Evolutionary conservation across 1,284 basidiomycete genomes (phyloP).

Genomic region (Leccinum solheimii): DNA sequence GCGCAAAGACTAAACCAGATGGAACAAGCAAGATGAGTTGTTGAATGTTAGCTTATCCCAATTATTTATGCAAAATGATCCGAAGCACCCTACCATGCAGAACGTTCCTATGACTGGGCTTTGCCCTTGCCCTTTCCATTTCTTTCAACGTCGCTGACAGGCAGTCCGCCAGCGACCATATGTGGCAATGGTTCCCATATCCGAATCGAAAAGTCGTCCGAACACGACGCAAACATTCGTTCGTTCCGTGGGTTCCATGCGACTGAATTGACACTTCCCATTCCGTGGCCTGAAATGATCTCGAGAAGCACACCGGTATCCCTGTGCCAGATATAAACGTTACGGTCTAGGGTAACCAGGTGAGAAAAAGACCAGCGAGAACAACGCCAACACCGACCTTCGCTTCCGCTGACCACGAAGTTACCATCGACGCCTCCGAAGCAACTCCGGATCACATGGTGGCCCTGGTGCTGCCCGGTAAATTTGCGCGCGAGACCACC

Average conservation of each 20-base stretch:
- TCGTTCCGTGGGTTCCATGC: slow-evolving; percentile 92
- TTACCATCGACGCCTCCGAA: slow-evolving; percentile 92
- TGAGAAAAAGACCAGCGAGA: slow-evolving; percentile 7
- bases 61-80: slow-evolving; percentile 30
- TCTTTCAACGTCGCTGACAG: slow-evolving; percentile 20
- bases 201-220: slow-evolving; percentile 82
- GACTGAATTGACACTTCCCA: slow-evolving; percentile 91
- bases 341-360: slow-evolving; percentile 60
- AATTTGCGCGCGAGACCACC: slow-evolving; percentile 76
- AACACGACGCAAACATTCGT: slow-evolving; percentile 91
- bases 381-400: slow-evolving; percentile 59
- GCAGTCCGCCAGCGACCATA: slow-evolving; percentile 6
- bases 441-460: slow-evolving; percentile 87
- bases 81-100: slow-evolving; percentile 23
- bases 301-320: slow-evolving; percentile 83
- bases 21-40: slow-evolving; percentile 29
- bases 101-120: slow-evolving; percentile 53
- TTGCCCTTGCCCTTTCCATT: slow-evolving; percentile 68
- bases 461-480: slow-evolving; percentile 77
- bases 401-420: slow-evolving; percentile 92
- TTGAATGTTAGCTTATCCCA: slow-evolving; percentile 32
- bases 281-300: slow-evolving; percentile 79
- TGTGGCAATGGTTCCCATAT: slow-evolving; percentile 73
- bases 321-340: slow-evolving; percentile 95
- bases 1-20: slow-evolving; percentile 13